Base-by-base conservation (phyloP, 139 green algal genomes). In the Raphidocelis subcapitata region DNA sequence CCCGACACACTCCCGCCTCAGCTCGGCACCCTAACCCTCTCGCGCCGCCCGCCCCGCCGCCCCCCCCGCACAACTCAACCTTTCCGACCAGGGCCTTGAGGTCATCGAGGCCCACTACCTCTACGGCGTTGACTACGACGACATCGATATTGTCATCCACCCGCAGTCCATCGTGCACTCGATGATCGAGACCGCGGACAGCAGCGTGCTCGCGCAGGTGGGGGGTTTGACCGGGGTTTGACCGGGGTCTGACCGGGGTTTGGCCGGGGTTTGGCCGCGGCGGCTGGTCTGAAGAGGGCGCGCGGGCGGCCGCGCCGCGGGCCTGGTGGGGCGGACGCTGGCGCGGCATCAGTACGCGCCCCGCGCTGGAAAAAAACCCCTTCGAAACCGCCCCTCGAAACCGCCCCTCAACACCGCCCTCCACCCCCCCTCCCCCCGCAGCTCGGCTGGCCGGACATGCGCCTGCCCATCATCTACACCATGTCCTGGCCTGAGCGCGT, bases 111-210 rank as follows among this genome's bases (percentile, higher is more conserved):
- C 96, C 59, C 96, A 99, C 88, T 99, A 99, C 87, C 85, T 99
- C 64, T 99, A 94, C 79, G 96, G 96, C 51, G 89, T 92, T 1
- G 76, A 85, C 71, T 99, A 99, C 73, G 94, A 99, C 86, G 84
- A 98, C 90, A 99, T 99, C 77, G 96, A 99, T 18, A 92, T 99
- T 54, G 94, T 99, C n/a, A 97, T 99, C 74, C 96, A 99, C 86
- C 95, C 95, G 14, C 95, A 99, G 90, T 96, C 86, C 76, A 99
- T 99, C 86, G 97, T 99, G 78, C 96, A 99, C 87, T 98, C 92
- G 76, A 99, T 99, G 96, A 88, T 99, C 44, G 96, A 99, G 84
- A 99, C 95, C 0, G 73, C 85, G 29, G 96, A 99, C 84, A 95
- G 86, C 1, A 96, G 87, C 5, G 92, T 99, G 29, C 82, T 99